These are phyloP conservation scores for Ophiocordyceps robertsii DNA, from an alignment of 2,329 filamentous ascomycete genomes.

Conservation along the genomic window DNA sequence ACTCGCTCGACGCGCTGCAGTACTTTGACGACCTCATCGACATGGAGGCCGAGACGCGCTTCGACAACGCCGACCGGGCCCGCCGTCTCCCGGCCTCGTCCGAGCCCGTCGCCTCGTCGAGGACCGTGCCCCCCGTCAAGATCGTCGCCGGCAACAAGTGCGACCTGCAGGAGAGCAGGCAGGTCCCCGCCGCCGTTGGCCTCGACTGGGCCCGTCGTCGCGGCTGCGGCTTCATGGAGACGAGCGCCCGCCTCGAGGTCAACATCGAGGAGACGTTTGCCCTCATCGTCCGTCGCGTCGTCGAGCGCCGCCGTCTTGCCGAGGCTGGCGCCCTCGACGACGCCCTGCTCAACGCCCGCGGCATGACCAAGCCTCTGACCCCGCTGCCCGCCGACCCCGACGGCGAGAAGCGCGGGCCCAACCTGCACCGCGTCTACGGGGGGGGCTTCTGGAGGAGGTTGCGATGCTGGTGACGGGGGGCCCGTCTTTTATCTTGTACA, in stretches of 20 bases:
- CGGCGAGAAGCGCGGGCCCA: conserved; percentile 32
- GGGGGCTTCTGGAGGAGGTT: conserved; percentile 42
- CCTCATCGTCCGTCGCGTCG: conserved; percentile 47
- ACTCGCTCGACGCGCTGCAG: conserved; percentile 56
- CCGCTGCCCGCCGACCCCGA: conserved; percentile 30
- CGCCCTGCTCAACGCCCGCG: conserved; percentile 31
- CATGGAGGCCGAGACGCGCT: conserved; percentile 60
- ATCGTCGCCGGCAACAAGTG: conserved; percentile 82
- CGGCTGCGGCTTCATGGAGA: conserved; percentile 83
- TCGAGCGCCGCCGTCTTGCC: conserved; percentile 40
- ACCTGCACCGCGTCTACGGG: conserved; percentile 22
- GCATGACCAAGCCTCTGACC: conserved; percentile 44
- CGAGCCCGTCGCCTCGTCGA: conserved; percentile 17
- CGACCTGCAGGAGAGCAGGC: conserved; percentile 57
- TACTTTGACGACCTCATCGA: conserved; percentile 77
- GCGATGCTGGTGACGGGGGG: conserved; percentile 43
- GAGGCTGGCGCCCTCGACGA: conserved; percentile 30
- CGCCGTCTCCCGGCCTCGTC: conserved; percentile 27
- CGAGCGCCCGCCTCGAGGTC: conserved; percentile 68
- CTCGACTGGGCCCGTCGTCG: conserved; percentile 63
- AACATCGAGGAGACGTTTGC: conserved; percentile 87
- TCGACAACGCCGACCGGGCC: conserved; percentile 47
- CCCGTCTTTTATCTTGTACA: too few species aligned
- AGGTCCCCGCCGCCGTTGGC: conserved; percentile 56
- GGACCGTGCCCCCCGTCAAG: conserved; percentile 59